Percentiles rank a stretch among this genome's conserved stretches.
Evolutionary conservation across 768 basidiomycete species (phyloP).

Genomic region (Myochromella boudieri): DNA sequence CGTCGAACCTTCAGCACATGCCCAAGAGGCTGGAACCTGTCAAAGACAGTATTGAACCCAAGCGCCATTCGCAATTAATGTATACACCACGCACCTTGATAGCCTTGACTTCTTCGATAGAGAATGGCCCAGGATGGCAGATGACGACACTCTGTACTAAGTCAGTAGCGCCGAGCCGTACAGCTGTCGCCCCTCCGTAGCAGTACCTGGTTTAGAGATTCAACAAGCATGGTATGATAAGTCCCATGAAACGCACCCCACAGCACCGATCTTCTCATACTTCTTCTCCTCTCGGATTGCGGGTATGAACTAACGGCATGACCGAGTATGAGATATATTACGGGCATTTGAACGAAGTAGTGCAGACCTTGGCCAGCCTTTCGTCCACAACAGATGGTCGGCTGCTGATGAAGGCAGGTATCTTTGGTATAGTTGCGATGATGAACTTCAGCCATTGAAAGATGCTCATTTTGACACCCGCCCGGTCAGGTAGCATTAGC

Average conservation of each 20-base stretch:
- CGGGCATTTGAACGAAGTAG: neutral
- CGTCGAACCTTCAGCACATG: conserved; percentile 22
- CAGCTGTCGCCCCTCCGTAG: conserved; percentile 20
- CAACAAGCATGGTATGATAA: too few species aligned
- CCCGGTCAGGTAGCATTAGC: conserved; percentile 29
- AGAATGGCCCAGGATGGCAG: conserved; percentile 21
- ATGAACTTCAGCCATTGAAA: conserved; percentile 30
- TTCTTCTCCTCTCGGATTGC: conserved; percentile 34
- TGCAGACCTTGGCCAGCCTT: conserved; percentile 20
- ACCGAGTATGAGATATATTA: neutral
- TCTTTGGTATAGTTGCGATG: conserved; percentile 22
- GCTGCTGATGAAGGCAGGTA: conserved; percentile 31
- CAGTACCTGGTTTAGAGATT: conserved; percentile 18
- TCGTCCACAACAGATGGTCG: conserved; percentile 31
- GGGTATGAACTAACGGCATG: conserved; percentile 30
- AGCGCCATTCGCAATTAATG: neutral
- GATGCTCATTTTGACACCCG: conserved; percentile 31
- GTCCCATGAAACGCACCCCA: conserved; percentile 27
- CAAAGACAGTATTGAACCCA: neutral
- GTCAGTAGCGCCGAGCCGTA: conserved; percentile 18
- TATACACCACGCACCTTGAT: conserved; percentile 16
- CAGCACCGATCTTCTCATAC: conserved; percentile 40
- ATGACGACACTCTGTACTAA: conserved; percentile 21
- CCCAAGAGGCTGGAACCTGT: conserved; percentile 24
- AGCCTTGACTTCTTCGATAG: conserved; percentile 16